phyloP scores from a whole-genome alignment of 306 rosid genomes.

The Vicia sativa region DNA sequence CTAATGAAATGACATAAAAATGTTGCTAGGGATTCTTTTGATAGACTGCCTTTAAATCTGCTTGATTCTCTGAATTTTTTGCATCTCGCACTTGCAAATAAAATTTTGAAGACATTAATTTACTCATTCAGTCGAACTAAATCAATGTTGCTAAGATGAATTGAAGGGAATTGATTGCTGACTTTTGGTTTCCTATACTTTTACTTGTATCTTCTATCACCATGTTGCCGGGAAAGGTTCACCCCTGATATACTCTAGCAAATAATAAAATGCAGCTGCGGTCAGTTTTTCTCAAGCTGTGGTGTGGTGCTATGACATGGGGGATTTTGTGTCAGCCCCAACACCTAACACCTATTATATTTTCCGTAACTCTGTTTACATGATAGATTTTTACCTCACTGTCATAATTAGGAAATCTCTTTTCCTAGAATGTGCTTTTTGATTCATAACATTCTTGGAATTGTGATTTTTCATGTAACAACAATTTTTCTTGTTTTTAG shows the following conservation, averaged over 20 bases:
- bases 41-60: slow-evolving; percentile 1
- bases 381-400: not conserved
- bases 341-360: not conserved
- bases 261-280: slow-evolving; percentile 13
- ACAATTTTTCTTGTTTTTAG: slow-evolving; percentile 46
- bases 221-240: slow-evolving; percentile 14
- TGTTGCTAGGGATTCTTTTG: slow-evolving; percentile 18
- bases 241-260: slow-evolving; percentile 9
- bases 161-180: slow-evolving; percentile 13
- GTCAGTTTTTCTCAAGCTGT: not conserved
- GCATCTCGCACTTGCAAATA: not conserved
- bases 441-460: not conserved
- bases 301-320: not conserved
- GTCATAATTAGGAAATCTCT: slow-evolving; percentile 4
- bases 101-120: not conserved
- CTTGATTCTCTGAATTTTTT: slow-evolving; percentile 17
- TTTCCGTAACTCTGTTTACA: not conserved
- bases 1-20: slow-evolving; percentile 14
- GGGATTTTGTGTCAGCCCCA: not conserved
- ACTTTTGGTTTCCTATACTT: slow-evolving; percentile 2
- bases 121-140: not conserved
- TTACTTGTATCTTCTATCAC: not conserved
- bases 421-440: slow-evolving; percentile 17
- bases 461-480: slow-evolving; percentile 33
- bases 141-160: not conserved